Conservation (phyloP, 1,284 basidiomycete species). For the Leccinum subrobustum region DNA sequence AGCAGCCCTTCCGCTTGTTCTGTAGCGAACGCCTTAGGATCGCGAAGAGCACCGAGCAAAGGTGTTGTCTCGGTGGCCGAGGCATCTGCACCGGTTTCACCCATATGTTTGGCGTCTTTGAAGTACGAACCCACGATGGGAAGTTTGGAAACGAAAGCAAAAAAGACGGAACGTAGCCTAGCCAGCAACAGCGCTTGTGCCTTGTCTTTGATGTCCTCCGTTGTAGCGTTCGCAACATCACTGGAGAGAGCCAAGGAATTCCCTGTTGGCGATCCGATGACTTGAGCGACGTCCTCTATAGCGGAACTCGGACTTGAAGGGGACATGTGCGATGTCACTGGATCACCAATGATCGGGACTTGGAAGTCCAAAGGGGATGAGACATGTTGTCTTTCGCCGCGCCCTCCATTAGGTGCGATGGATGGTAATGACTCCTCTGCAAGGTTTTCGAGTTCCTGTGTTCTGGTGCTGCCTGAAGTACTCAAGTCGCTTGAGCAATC, state of each 20-base stretch:
- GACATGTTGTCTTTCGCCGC: background rate
- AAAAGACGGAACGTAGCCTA: constrained; percentile 10
- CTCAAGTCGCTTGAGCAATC: background rate
- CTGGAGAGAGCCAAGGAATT: background rate
- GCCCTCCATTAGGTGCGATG: background rate
- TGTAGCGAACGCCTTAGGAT: constrained; percentile 26
- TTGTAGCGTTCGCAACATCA: background rate
- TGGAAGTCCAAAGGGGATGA: background rate
- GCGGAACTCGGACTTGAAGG: background rate
- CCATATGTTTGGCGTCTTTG: background rate
- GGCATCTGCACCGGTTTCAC: background rate
- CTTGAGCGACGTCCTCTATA: background rate
- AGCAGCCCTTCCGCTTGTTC: constrained; percentile 19
- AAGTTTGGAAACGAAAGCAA: constrained; percentile 16
- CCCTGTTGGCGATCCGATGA: constrained; percentile 4
- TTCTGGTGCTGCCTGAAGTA: background rate
- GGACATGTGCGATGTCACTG: background rate
- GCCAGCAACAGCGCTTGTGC: constrained; percentile 7
- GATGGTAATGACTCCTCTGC: constrained; percentile 4
- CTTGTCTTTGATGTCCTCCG: constrained; percentile 7
- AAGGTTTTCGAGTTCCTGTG: background rate
- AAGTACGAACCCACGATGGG: constrained; percentile 27
- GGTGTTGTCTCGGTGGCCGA: constrained; percentile 27
- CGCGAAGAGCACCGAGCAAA: constrained; percentile 23
- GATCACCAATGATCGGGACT: background rate